Conservation (phyloP, 2,329 filamentous ascomycete species). For the Trichoderma aggressivum region DNA sequence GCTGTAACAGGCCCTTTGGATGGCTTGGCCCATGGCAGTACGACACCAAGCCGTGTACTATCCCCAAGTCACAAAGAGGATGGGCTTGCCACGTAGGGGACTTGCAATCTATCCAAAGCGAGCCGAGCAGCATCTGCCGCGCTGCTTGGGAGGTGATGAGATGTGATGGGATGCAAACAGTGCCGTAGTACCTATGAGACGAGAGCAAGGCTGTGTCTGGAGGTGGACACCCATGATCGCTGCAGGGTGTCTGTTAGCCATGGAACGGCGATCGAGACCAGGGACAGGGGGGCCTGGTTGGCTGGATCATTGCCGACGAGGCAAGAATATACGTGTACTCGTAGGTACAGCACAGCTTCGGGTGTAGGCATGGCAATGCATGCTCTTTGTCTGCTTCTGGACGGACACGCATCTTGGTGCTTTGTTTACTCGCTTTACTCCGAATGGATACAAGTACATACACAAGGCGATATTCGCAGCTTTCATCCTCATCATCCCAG, state of each 20-base stretch:
- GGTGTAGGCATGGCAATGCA: not conserved
- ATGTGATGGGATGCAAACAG: not conserved
- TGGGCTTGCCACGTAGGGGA: not conserved
- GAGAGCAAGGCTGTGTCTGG: not conserved
- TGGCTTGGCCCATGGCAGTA: not conserved
- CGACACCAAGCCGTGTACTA: not conserved
- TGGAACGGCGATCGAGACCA: not conserved
- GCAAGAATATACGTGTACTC: too few species aligned
- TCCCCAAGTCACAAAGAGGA: not conserved
- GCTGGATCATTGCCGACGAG: not conserved
- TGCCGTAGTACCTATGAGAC: not conserved
- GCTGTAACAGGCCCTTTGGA: not conserved
- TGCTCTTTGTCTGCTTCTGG: not conserved
- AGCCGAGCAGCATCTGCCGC: not conserved
- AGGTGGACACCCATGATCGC: constrained; percentile 5
- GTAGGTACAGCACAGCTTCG: not conserved
- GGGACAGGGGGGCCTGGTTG: not conserved
- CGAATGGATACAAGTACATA: not conserved
- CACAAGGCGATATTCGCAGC: too few species aligned
- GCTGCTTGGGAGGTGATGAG: not conserved
- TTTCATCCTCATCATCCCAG: too few species aligned
- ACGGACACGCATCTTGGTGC: not conserved
- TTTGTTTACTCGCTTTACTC: not conserved
- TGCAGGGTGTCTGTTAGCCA: constrained; percentile 1
- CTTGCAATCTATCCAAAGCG: not conserved